These are phyloP conservation scores for Cyphellophora attinorum DNA, from an alignment of 2,329 filamentous ascomycete genomes.

Conservation along the genomic window DNA sequence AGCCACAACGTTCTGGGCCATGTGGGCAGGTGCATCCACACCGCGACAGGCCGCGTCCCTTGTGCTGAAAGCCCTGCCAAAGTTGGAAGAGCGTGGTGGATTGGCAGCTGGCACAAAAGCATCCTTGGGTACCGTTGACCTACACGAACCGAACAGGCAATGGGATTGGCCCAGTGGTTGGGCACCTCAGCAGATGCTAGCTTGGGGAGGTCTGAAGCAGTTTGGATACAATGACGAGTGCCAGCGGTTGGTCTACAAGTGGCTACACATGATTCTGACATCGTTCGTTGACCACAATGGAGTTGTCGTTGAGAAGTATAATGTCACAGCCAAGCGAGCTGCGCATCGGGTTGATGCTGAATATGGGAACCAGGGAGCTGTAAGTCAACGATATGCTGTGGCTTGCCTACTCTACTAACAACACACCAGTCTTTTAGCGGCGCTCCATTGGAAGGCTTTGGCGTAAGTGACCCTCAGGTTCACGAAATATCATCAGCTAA, in stretches of 20 bases:
- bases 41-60: constrained; percentile 78
- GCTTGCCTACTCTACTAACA: no score
- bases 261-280: constrained; percentile 97
- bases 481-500: no score
- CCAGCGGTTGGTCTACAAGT: constrained; percentile 84
- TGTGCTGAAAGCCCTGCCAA: constrained; percentile 71
- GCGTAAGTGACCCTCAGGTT: no score
- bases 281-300: constrained; percentile 98
- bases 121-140: constrained; percentile 68
- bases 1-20: constrained; percentile 91
- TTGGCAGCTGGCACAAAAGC: constrained; percentile 82
- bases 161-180: constrained; percentile 99
- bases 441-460: background rate
- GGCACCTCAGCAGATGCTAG: constrained; percentile 97
- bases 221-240: constrained; percentile 90
- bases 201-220: constrained; percentile 83
- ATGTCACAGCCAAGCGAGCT: constrained; percentile 81
- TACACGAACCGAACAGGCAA: constrained; percentile 85
- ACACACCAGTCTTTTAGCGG: no score
- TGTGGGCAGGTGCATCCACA: constrained; percentile 86
- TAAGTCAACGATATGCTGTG: constrained; percentile 84
- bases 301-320: constrained; percentile 97
- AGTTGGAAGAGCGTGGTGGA: constrained; percentile 80
- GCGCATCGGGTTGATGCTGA: constrained; percentile 93
- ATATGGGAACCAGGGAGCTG: constrained; percentile 85